Base-by-base conservation (phyloP, 139 green algal genomes). In the Chlamydomonas sp. region DNA sequence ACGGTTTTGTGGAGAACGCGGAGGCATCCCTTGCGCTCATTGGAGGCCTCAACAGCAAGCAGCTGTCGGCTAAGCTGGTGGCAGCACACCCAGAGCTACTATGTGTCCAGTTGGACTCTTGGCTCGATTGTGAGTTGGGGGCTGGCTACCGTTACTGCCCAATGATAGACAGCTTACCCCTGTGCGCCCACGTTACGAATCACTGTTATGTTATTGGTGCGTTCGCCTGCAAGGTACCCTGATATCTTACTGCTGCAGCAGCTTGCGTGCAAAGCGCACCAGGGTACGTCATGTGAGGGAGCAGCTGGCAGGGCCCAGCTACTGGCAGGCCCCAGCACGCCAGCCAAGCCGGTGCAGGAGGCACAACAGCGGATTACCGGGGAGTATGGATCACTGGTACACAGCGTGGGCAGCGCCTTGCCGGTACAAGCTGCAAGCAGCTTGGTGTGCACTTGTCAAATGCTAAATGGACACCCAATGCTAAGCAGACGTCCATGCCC, bases 11-110 rank as follows among this genome's bases (percentile, higher is more conserved):
- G 5, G 61, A n/a, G 78, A 73, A 83, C 49, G 78, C 78, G 18
- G 78, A 83, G 63, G 62, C 5, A 8, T 18, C 78, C 3, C 63
- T 83, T 10, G 31, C 17, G 20, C 72, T 63, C 6, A n/a, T 83
- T 5, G 20, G 18, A 8, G 3, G n/a, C 1, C 61, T 86, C 58
- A 69, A 14, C 20, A 78, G 62, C 66, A 20, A 58, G 61, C 84
- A 88, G 76, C 77, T 67, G 3, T 63, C 79, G 20, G 5, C 3
- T 3, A 83, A 63, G 69, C 78, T 86, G 31, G 15, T 90, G 61
- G 2, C 60, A 1, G 57, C 58, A 8, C 79, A 90, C 62, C 85
- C 85, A 0, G 67, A 90, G 61, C 49, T 90, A 6, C 71, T 86
- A 7, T 63, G 61, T 4, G 85, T 80, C 0, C 77, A 72, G 12